Conservation (phyloP, 208 protist species). For the Eutreptiella sp. region DNA sequence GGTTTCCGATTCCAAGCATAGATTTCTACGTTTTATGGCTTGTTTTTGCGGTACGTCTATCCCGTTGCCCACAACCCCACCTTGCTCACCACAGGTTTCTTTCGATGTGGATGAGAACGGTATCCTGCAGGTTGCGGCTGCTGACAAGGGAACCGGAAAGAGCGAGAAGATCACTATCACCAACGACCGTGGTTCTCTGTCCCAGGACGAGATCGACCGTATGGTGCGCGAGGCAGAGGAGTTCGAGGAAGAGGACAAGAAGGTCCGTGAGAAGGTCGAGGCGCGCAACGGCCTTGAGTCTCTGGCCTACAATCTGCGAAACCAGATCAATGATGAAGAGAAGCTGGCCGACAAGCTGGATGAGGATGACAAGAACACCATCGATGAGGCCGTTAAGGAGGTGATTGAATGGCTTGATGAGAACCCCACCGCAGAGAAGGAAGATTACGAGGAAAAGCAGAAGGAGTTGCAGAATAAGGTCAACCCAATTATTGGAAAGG, state of each 20-base stretch:
- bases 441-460: slow-evolving; percentile 79
- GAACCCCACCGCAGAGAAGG: slow-evolving; percentile 84
- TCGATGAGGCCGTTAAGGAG: slow-evolving; percentile 74
- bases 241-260: slow-evolving; percentile 72
- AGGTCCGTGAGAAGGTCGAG: slow-evolving; percentile 47
- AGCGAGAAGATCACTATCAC: slow-evolving; percentile 77
- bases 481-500: slow-evolving; percentile 91
- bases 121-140: slow-evolving; percentile 80
- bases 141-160: slow-evolving; percentile 69
- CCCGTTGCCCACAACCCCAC: too few relatives aligned
- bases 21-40: too few relatives aligned
- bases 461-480: slow-evolving; percentile 84
- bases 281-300: slow-evolving; percentile 68
- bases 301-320: slow-evolving; percentile 90
- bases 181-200: slow-evolving; percentile 79
- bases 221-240: slow-evolving; percentile 77
- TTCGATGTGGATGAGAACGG: slow-evolving; percentile 83
- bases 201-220: slow-evolving; percentile 70
- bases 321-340: slow-evolving; percentile 85
- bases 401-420: slow-evolving; percentile 87
- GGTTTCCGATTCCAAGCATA: too few relatives aligned
- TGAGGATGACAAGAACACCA: slow-evolving; percentile 74
- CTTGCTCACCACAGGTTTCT: too few relatives aligned
- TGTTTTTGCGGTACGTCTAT: too few relatives aligned
- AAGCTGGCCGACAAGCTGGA: slow-evolving; percentile 78